Evolutionary conservation across 1,284 basidiomycete genomes (phyloP).

Genomic region (Bjerkandera adusta): DNA sequence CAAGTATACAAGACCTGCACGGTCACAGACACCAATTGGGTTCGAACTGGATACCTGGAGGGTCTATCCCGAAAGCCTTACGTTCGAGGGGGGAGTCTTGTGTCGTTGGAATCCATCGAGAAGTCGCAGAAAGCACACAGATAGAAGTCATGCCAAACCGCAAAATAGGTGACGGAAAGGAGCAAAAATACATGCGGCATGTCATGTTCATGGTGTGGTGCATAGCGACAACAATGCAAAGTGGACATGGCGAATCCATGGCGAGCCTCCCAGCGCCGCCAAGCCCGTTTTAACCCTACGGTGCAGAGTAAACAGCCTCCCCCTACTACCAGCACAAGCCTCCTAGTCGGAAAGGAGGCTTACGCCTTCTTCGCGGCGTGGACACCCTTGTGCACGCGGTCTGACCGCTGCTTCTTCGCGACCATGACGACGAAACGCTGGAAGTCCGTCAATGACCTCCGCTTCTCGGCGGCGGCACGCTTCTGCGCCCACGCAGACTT

Average conservation of each 20-base stretch:
- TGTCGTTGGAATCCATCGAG: too few relatives aligned
- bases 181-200: constrained; percentile 11
- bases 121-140: too few relatives aligned
- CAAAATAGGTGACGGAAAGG: too few relatives aligned
- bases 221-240: constrained; percentile 8
- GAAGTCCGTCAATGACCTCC: constrained; percentile 87
- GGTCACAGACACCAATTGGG: too few relatives aligned
- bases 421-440: constrained; percentile 81
- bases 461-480: constrained; percentile 74
- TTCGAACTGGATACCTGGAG: too few relatives aligned
- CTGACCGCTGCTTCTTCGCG: constrained; percentile 74
- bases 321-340: constrained; percentile 1
- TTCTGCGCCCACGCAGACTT: constrained; percentile 90
- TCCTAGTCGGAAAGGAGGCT: background rate
- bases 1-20: too few relatives aligned
- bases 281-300: constrained; percentile 11
- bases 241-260: constrained; percentile 5
- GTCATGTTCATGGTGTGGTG: constrained; percentile 13
- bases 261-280: constrained; percentile 5
- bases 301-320: constrained; percentile 10
- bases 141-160: too few relatives aligned
- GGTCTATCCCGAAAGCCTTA: too few relatives aligned
- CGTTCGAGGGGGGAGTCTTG: too few relatives aligned
- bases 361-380: constrained; percentile 20
- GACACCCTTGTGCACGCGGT: constrained; percentile 66